phyloP scores from a whole-genome alignment of 495 filamentous ascomycete genomes.

The Lasiosphaeria ovina region DNA sequence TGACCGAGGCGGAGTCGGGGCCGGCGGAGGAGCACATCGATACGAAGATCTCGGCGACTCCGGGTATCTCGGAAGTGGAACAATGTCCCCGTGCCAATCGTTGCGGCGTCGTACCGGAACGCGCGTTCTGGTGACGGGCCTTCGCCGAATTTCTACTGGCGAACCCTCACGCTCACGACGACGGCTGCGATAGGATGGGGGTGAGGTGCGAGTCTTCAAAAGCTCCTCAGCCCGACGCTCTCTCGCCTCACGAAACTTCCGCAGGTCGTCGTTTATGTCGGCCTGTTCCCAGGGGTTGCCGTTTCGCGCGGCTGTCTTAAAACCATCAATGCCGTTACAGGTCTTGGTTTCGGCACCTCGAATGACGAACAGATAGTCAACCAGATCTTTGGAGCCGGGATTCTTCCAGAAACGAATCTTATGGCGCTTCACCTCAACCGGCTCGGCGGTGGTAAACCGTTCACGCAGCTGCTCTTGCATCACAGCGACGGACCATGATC shows the following conservation, averaged over 20 bases:
- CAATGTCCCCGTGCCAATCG: background rate
- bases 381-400: background rate
- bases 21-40: background rate
- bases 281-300: constrained; percentile 22
- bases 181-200: constrained; percentile 15
- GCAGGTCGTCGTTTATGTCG: constrained; percentile 15
- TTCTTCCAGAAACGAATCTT: constrained; percentile 29
- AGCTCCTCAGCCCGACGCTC: constrained; percentile 1
- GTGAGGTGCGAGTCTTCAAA: constrained; percentile 4
- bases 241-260: constrained; percentile 9
- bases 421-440: constrained; percentile 21
- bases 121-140: background rate
- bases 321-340: background rate
- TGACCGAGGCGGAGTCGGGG: constrained; percentile 5
- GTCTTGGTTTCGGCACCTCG: constrained; percentile 22
- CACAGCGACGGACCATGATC: constrained; percentile 27
- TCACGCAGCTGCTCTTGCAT: constrained; percentile 15
- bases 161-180: constrained; percentile 1
- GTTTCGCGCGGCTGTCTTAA: constrained; percentile 3
- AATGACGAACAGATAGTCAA: constrained; percentile 25
- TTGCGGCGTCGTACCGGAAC: background rate
- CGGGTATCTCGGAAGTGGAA: background rate
- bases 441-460: constrained; percentile 18
- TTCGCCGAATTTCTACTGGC: background rate
- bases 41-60: background rate